Evolutionary conservation across 2,329 filamentous ascomycete genomes (phyloP).

Genomic region (Decorospora gaudefroyi): DNA sequence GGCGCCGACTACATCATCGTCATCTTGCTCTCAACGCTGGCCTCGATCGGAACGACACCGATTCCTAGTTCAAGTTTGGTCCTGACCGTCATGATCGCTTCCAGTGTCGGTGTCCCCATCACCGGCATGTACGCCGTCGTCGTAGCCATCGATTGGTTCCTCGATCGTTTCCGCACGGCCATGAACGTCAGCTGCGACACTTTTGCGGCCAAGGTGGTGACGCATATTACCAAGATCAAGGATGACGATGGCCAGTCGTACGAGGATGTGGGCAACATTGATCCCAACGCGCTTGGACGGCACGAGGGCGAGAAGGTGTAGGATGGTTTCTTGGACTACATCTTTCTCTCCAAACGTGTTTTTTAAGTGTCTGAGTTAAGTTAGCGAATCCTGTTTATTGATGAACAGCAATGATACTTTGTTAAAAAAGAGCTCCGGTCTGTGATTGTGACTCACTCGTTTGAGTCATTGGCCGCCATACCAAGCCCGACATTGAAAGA

Average conservation of each 20-base stretch:
- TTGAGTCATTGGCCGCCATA: no score
- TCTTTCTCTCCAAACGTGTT: neutral
- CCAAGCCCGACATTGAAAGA: no score
- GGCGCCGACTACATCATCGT: constrained; percentile 57
- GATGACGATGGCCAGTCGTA: constrained; percentile 36
- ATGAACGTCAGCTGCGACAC: constrained; percentile 59
- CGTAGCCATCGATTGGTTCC: constrained; percentile 60
- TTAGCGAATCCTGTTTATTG: neutral
- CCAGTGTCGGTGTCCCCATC: constrained; percentile 52
- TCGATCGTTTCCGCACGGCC: constrained; percentile 61
- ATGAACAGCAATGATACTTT: neutral
- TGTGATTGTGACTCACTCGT: no score
- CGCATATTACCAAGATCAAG: constrained; percentile 48
- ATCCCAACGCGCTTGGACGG: constrained; percentile 14
- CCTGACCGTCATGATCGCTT: constrained; percentile 58
- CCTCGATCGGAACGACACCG: constrained; percentile 60
- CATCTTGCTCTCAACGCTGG: constrained; percentile 55
- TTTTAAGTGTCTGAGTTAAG: neutral
- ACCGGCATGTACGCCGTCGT: constrained; percentile 60
- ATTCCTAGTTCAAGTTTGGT: constrained; percentile 60
- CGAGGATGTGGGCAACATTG: constrained; percentile 13
- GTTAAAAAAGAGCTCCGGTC: no score
- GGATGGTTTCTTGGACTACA: neutral
- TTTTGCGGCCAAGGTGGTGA: constrained; percentile 51
- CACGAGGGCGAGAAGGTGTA: constrained; percentile 11